A percentile compares a stretch with the other conserved stretches of the same genome.
phyloP scores from a whole-genome alignment of 208 protist species.

The Acanthamoeba divionensis region DNA sequence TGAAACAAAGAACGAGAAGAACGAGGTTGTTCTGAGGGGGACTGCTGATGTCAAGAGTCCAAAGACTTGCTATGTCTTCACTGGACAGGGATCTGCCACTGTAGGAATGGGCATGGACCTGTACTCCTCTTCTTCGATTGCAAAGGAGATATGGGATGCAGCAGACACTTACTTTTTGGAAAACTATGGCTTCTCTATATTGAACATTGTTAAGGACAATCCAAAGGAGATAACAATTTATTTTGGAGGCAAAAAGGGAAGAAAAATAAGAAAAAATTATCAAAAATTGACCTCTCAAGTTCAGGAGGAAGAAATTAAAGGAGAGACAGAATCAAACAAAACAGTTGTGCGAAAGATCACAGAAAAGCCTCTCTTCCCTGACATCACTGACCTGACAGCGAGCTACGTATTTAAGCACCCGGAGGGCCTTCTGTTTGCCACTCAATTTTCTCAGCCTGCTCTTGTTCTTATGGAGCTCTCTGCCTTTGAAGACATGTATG shows the following conservation, averaged over 20 bases:
- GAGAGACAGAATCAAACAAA: no score
- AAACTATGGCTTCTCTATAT: slow-evolving; percentile 79
- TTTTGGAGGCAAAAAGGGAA: slow-evolving; percentile 81
- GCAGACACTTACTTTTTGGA: slow-evolving; percentile 78
- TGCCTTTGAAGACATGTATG: slow-evolving; percentile 78
- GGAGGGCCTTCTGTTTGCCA: slow-evolving; percentile 80
- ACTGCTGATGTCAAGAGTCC: slow-evolving; percentile 72
- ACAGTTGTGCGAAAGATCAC: no score
- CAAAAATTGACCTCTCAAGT: slow-evolving; percentile 66
- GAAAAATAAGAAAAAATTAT: slow-evolving; percentile 79
- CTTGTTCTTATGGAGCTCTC: slow-evolving; percentile 78
- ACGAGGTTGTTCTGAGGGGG: slow-evolving; percentile 71
- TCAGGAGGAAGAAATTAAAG: slow-evolving; percentile 44
- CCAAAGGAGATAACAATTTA: slow-evolving; percentile 79
- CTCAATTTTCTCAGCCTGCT: slow-evolving; percentile 84
- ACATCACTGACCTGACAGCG: slow-evolving; percentile 68
- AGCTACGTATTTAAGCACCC: slow-evolving; percentile 77
- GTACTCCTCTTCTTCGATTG: slow-evolving; percentile 71
- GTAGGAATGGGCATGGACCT: slow-evolving; percentile 84
- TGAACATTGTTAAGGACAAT: slow-evolving; percentile 81
- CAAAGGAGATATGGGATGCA: slow-evolving; percentile 71
- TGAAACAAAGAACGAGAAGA: slow-evolving; percentile 26
- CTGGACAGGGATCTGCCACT: slow-evolving; percentile 74
- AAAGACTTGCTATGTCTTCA: slow-evolving; percentile 80
- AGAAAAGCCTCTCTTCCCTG: slow-evolving; percentile 75